These are phyloP conservation scores for Perkinsus marinus DNA, from an alignment of 169 alveolate genomes.

Conservation along the genomic window DNA sequence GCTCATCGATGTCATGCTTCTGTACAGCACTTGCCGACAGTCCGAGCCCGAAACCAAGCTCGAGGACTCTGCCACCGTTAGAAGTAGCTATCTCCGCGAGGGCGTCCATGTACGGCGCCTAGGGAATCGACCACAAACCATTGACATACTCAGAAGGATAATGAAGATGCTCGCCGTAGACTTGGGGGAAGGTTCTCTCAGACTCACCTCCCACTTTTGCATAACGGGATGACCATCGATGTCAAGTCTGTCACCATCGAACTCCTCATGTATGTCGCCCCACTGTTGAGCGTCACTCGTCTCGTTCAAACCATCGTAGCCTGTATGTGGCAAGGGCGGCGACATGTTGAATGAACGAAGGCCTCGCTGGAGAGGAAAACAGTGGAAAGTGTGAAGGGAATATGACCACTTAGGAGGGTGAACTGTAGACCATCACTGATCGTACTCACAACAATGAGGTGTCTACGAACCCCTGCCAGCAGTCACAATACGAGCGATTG, in stretches of 20 bases:
- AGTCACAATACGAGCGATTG: too few relatives aligned
- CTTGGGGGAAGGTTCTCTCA: too few relatives aligned
- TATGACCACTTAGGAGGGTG: too few relatives aligned
- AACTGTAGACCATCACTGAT: too few relatives aligned
- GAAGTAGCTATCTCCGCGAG: not conserved
- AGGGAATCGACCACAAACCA: not conserved
- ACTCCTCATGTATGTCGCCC: not conserved
- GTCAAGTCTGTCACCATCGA: not conserved
- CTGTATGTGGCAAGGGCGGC: not conserved
- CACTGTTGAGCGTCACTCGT: not conserved
- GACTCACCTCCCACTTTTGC: not conserved
- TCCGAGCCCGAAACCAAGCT: conserved; percentile 1
- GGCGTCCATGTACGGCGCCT: conserved; percentile 1
- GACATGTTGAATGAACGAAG: not conserved
- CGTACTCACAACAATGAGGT: too few relatives aligned
- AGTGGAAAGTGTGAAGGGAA: too few relatives aligned
- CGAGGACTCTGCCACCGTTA: conserved; percentile 5
- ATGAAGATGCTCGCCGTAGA: too few relatives aligned
- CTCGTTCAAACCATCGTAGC: not conserved
- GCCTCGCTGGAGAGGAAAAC: not conserved
- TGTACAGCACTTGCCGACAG: not conserved
- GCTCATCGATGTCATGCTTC: not conserved
- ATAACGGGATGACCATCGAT: conserved; percentile 7
- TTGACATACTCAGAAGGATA: too few relatives aligned
- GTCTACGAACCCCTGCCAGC: too few relatives aligned